Percentiles rank a stretch among this genome's conserved stretches.
phyloP scores from a whole-genome alignment of 148 eudicot species.

The Silene latifolia region DNA sequence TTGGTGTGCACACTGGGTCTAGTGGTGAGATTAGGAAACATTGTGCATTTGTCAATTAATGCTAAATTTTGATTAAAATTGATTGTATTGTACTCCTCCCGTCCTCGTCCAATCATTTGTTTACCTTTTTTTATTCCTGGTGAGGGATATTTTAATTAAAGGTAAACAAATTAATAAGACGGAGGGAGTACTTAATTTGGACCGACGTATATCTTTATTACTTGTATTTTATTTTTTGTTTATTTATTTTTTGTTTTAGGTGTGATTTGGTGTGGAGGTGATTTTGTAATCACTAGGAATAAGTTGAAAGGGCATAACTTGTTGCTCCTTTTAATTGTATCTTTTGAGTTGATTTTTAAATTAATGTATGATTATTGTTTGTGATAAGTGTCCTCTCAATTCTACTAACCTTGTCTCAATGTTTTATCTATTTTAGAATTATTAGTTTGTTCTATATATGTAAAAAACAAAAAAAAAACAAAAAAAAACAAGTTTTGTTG shows the following conservation, averaged over 20 bases:
- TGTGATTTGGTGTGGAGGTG: constrained; percentile 11
- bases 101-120: no score
- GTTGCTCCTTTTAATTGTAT: background rate
- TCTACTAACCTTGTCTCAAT: no score
- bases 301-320: constrained; percentile 9
- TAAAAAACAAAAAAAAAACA: no score
- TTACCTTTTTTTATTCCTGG: no score
- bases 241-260: background rate
- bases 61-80: background rate
- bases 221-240: background rate
- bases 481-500: no score
- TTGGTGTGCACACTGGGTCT: constrained; percentile 59
- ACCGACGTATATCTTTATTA: background rate
- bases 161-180: no score
- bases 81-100: background rate
- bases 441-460: no score
- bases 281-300: constrained; percentile 13
- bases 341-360: constrained; percentile 5
- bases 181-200: background rate
- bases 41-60: constrained; percentile 56
- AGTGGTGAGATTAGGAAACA: constrained; percentile 60
- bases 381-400: no score
- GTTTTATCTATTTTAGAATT: no score
- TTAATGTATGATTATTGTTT: background rate
- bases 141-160: no score